These are phyloP conservation scores for Aspergillus sp. DNA, from an alignment of 2,329 filamentous ascomycete genomes.

Conservation along the genomic window DNA sequence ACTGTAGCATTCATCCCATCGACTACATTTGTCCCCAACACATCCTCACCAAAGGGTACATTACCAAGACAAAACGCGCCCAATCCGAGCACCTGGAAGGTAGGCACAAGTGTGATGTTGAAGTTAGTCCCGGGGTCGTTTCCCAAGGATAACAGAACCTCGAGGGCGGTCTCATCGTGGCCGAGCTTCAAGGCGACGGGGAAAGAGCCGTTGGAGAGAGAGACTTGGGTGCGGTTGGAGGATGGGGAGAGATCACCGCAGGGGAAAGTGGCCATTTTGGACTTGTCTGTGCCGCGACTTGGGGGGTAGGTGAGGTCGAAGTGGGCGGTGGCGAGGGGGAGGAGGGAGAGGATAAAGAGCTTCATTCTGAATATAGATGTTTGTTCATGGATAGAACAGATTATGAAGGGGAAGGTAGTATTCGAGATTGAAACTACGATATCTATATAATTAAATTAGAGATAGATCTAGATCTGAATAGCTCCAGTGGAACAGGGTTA, in stretches of 20 bases:
- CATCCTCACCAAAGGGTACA: slow-evolving; percentile 37
- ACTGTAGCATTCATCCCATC: slow-evolving; percentile 63
- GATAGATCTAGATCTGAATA: too few relatives aligned
- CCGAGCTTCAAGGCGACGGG: slow-evolving; percentile 50
- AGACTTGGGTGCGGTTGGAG: slow-evolving; percentile 44
- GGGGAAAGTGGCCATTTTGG: slow-evolving; percentile 42
- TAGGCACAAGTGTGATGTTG: slow-evolving; percentile 62
- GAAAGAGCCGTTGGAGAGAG: slow-evolving; percentile 44
- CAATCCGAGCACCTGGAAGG: slow-evolving; percentile 56
- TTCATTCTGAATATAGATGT: slow-evolving; percentile 17
- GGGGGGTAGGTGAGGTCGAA: slow-evolving; percentile 52
- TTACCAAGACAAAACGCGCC: slow-evolving; percentile 63
- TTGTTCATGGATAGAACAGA: too few relatives aligned
- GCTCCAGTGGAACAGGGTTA: slow-evolving; percentile 6
- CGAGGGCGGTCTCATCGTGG: slow-evolving; percentile 49
- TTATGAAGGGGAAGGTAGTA: too few relatives aligned
- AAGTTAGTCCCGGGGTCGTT: slow-evolving; percentile 55
- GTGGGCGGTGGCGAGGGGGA: slow-evolving; percentile 49
- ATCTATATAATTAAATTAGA: background rate
- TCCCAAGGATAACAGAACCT: slow-evolving; percentile 51
- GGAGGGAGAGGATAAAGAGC: slow-evolving; percentile 31
- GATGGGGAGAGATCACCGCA: slow-evolving; percentile 49
- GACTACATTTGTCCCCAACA: slow-evolving; percentile 41
- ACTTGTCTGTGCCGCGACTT: slow-evolving; percentile 46
- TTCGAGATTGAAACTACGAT: too few relatives aligned